Evolutionary conservation across 2,329 filamentous ascomycete species (phyloP).

Genomic region (Pseudocercospora ulei): DNA sequence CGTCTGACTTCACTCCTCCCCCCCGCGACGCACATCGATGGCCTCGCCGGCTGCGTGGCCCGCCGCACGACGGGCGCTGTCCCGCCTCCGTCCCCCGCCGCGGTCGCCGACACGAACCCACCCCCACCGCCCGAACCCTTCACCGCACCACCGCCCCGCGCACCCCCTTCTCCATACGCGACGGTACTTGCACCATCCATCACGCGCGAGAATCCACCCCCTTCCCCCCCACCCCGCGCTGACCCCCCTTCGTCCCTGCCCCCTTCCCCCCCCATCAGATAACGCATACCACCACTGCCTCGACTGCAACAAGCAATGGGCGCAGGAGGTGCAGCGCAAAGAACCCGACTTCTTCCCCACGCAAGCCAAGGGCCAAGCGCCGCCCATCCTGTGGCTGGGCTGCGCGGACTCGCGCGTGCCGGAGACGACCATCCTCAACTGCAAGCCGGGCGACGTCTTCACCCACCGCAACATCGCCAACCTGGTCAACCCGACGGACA

Average conservation of each 20-base stretch:
- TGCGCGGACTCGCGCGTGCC: slow-evolving; percentile 79
- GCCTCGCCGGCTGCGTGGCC: slow-evolving; percentile 5
- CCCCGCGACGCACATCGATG: slow-evolving; percentile 1
- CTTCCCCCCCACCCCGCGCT: slow-evolving; percentile 5
- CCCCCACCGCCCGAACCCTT: slow-evolving; percentile 6
- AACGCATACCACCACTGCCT: slow-evolving; percentile 44
- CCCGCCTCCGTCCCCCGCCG: slow-evolving; percentile 4
- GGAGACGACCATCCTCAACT: slow-evolving; percentile 68
- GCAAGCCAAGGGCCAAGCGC: slow-evolving; percentile 57
- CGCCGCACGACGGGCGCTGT: neutral
- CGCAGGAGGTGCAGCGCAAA: slow-evolving; percentile 52
- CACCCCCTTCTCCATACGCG: slow-evolving; percentile 8
- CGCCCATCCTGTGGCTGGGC: slow-evolving; percentile 68
- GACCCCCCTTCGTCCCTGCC: neutral
- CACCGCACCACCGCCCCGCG: neutral
- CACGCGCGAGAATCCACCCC: no score
- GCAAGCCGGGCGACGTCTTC: slow-evolving; percentile 75
- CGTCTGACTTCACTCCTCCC: slow-evolving; percentile 4
- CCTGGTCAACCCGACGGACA: slow-evolving; percentile 63
- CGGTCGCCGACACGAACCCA: neutral
- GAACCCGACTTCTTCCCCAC: slow-evolving; percentile 63
- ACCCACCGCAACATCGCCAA: slow-evolving; percentile 88
- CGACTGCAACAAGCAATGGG: slow-evolving; percentile 62
- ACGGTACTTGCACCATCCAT: slow-evolving; percentile 6
- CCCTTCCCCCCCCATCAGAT: slow-evolving; percentile 13